Percentiles rank a stretch among this genome's conserved stretches.
These are phyloP conservation scores for Suillus luteus DNA, from an alignment of 768 basidiomycete species.

Conservation along the genomic window DNA sequence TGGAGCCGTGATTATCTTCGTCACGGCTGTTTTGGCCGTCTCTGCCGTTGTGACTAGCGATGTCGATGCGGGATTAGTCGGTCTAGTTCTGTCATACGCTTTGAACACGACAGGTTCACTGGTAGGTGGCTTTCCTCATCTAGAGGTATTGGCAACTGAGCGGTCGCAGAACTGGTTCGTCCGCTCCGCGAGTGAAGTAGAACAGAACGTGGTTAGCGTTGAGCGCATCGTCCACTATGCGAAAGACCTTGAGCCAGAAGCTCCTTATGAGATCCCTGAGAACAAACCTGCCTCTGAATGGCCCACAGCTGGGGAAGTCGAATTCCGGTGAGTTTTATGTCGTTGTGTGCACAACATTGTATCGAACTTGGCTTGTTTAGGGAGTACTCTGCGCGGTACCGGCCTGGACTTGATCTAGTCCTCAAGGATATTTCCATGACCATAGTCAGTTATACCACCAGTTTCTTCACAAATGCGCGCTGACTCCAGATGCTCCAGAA, in stretches of 20 bases:
- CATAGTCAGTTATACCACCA: conserved; percentile 47
- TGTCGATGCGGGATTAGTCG: conserved; percentile 87
- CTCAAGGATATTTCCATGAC: conserved; percentile 72
- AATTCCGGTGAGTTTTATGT: conserved; percentile 59
- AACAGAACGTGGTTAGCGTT: conserved; percentile 88
- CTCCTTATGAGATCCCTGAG: conserved; percentile 67
- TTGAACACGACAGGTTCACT: conserved; percentile 81
- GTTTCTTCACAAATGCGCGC: not conserved
- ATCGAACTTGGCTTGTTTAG: conserved; percentile 35
- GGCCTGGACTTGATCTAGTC: conserved; percentile 77
- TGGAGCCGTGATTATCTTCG: conserved; percentile 77
- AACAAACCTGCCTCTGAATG: conserved; percentile 56
- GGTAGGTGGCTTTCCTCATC: conserved; percentile 42
- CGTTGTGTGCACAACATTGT: conserved; percentile 2
- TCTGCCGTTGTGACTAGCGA: conserved; percentile 70
- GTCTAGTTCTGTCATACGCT: conserved; percentile 83
- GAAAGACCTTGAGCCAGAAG: conserved; percentile 66
- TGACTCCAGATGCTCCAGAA: conserved; percentile 44
- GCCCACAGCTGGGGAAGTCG: conserved; percentile 74
- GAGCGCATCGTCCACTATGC: conserved; percentile 87
- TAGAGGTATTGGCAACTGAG: conserved; percentile 11
- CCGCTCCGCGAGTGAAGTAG: conserved; percentile 82
- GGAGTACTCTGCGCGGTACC: conserved; percentile 76
- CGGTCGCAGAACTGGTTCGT: conserved; percentile 73
- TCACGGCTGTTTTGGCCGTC: conserved; percentile 67